These are phyloP conservation scores for Microcera coccophila DNA, from an alignment of 2,329 filamentous ascomycete genomes.

Conservation along the genomic window DNA sequence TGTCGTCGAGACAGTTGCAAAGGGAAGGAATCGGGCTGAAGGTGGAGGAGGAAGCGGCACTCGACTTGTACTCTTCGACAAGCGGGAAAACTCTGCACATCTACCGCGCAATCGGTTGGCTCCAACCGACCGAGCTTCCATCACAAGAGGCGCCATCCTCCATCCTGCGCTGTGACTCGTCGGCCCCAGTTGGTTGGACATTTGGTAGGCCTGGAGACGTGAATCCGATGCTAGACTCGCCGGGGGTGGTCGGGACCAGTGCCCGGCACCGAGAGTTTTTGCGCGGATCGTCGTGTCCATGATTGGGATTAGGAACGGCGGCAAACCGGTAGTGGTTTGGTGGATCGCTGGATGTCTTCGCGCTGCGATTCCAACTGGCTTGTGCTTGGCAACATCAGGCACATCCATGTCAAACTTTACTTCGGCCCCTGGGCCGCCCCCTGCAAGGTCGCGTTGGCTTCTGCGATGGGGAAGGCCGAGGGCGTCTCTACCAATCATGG, in stretches of 20 bases:
- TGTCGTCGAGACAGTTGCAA: slow-evolving; percentile 21
- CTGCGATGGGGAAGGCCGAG: slow-evolving; percentile 6
- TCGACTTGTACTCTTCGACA: slow-evolving; percentile 28
- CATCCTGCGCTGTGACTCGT: neutral
- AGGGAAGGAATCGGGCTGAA: slow-evolving; percentile 10
- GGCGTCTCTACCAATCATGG: slow-evolving; percentile 18
- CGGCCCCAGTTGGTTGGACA: neutral
- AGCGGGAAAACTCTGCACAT: slow-evolving; percentile 21
- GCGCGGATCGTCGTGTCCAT: slow-evolving; percentile 13
- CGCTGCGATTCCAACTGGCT: slow-evolving; percentile 24
- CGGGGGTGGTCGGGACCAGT: slow-evolving; percentile 12
- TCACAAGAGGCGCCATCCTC: neutral
- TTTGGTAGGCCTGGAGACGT: neutral
- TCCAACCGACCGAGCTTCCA: neutral
- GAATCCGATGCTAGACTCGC: neutral
- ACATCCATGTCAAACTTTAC: slow-evolving; percentile 14
- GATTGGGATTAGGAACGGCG: slow-evolving; percentile 18
- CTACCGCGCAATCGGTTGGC: neutral
- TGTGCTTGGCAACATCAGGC: slow-evolving; percentile 22
- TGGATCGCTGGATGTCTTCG: slow-evolving; percentile 17
- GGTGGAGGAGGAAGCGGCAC: slow-evolving; percentile 15
- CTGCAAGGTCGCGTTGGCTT: slow-evolving; percentile 19
- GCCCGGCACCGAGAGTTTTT: slow-evolving; percentile 25
- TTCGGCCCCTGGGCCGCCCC: slow-evolving; percentile 16
- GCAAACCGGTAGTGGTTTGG: slow-evolving; percentile 11